Conservation (phyloP, 495 filamentous ascomycete genomes). For the Hypomontagnella submonticulosa region DNA sequence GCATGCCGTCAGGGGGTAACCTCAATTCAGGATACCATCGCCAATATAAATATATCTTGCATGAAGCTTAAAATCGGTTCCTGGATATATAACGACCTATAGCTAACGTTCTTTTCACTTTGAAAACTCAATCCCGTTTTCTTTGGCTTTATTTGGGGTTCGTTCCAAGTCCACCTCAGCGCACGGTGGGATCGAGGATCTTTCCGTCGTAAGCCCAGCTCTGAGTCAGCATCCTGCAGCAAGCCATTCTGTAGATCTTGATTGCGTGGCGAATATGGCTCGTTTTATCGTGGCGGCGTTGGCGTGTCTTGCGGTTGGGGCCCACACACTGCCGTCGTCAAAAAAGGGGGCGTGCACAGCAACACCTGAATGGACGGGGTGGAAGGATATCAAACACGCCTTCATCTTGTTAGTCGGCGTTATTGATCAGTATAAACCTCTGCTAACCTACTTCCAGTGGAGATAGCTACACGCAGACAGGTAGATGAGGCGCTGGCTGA, state of each 20-base stretch:
- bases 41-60: conserved; percentile 12
- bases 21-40: neutral
- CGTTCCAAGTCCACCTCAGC: conserved; percentile 8
- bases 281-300: conserved; percentile 3
- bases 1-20: conserved; percentile 10
- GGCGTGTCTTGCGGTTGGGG: conserved; percentile 28
- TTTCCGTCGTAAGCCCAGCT: neutral
- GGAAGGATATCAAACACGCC: conserved; percentile 59
- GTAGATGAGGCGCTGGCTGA: conserved; percentile 8
- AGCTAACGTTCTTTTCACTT: neutral
- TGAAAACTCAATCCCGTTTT: conserved; percentile 11
- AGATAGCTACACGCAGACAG: conserved; percentile 62
- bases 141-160: conserved; percentile 15
- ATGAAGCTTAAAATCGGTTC: conserved; percentile 19
- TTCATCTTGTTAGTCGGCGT: conserved; percentile 60
- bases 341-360: conserved; percentile 29
- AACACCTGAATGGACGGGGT: conserved; percentile 57
- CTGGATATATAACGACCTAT: conserved; percentile 22
- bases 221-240: neutral
- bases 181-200: neutral
- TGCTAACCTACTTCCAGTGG: conserved; percentile 54
- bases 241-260: neutral
- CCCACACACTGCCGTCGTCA: conserved; percentile 21
- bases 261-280: conserved; percentile 14
- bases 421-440: conserved; percentile 1